Conservation (phyloP, 2,329 filamentous ascomycete genomes). For the Fusarium caatingaense region DNA sequence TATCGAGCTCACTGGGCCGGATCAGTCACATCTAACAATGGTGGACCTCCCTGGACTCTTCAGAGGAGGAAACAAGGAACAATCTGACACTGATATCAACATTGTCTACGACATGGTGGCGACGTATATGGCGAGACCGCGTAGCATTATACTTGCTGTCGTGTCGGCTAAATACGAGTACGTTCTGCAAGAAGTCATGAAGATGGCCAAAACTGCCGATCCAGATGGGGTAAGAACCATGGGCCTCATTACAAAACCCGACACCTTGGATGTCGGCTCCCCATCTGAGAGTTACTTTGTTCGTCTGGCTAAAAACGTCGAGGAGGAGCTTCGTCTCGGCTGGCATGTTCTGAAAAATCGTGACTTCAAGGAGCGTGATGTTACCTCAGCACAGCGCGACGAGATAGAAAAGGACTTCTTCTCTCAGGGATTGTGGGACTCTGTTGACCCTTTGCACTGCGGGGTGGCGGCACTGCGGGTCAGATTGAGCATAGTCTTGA, state of each 20-base stretch:
- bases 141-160: conserved; percentile 71
- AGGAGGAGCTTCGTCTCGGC: conserved; percentile 61
- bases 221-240: conserved; percentile 58
- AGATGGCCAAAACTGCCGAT: conserved; percentile 52
- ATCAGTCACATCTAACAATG: conserved; percentile 66
- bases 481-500: conserved; percentile 63
- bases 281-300: conserved; percentile 57
- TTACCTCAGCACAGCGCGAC: conserved; percentile 52
- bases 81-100: conserved; percentile 58
- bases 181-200: conserved; percentile 68
- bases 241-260: conserved; percentile 69
- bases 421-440: conserved; percentile 53
- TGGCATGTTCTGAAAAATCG: conserved; percentile 62
- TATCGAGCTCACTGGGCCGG: conserved; percentile 61
- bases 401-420: conserved; percentile 58
- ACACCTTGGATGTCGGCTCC: conserved; percentile 47
- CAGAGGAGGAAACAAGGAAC: conserved; percentile 55
- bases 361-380: conserved; percentile 35
- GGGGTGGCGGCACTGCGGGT: conserved; percentile 61
- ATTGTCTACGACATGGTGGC: conserved; percentile 62
- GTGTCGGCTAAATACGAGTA: conserved; percentile 68
- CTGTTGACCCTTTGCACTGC: conserved; percentile 50
- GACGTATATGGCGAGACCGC: conserved; percentile 65
- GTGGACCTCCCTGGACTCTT: conserved; percentile 69
- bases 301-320: conserved; percentile 58